Evolutionary conservation across 2,329 filamentous ascomycete species (phyloP), one percentile per base, ranked within the genome.

Genomic region (Diaporthe amygdali): DNA sequence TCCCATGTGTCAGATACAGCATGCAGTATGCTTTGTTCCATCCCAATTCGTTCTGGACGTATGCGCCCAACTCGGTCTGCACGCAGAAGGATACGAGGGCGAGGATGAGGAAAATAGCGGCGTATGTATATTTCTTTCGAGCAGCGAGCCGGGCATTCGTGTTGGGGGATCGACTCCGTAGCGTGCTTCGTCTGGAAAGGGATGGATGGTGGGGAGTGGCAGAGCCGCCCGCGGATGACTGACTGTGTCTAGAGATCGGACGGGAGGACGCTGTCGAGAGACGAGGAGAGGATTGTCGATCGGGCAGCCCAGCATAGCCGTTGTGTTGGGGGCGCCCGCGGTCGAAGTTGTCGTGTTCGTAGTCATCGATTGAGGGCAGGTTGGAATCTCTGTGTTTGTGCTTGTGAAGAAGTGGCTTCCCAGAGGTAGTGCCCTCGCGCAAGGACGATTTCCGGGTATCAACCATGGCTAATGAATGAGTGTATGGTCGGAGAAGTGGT

Each of bases 11-110:
- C 75, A 99, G 87, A 83, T 97, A 98, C 87, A 99, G 90, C 96
- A 99, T 99, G 86, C 94, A 97, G 84, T 98, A 99, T n/a, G 96
- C 94, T 85, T 99, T 99, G 84, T 97, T 90, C 96, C 96, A 99
- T 74, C 93, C 91, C 74, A 98, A 84, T 72, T 96, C 91, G 80
- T 96, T 92, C 84, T 98, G 96, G 73, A 99, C 96, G 83, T 98
- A 95, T 12, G 97, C 92, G 14, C 95, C 96, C 68, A 97, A 94
- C 86, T 98, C 96, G 4, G 96, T 98, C 88, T 99, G 96, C 7
- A 97, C 86, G 59, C 94, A 94, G 80, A 99, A 99, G 78, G 93
- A 93, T 71, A 97, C 84, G 78, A 99, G 86, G 79, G 93, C 96
- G 75, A 98, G 79, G 37, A 92, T 83, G 72, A 99, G 87, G 82